phyloP scores from a whole-genome alignment of 2,329 filamentous ascomycete species.

The Graphiopsis chlorocephala region DNA sequence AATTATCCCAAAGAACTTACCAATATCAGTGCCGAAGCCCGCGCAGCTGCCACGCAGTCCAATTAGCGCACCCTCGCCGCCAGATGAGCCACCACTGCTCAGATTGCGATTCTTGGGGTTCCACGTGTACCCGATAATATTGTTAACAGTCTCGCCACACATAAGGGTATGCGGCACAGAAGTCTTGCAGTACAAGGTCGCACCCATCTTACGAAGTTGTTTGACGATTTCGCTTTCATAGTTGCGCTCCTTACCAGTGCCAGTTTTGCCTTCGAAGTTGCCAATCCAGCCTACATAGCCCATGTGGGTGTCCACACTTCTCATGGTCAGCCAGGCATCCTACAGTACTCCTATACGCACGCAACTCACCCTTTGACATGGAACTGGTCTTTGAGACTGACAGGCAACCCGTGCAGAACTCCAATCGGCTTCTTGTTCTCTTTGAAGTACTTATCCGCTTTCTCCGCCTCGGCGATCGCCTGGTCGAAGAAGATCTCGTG shows the following conservation, averaged over 20 bases:
- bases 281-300: conserved; percentile 66
- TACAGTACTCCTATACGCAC: conserved; percentile 34
- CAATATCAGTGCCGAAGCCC: conserved; percentile 58
- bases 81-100: conserved; percentile 56
- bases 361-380: conserved; percentile 39
- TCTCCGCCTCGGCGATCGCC: conserved; percentile 42
- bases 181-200: conserved; percentile 56
- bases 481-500: conserved; percentile 50
- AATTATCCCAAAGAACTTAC: conserved; percentile 46
- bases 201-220: conserved; percentile 53
- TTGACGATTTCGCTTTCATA: conserved; percentile 59
- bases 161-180: conserved; percentile 57
- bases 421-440: conserved; percentile 40
- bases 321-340: conserved; percentile 40
- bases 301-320: conserved; percentile 44
- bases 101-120: conserved; percentile 58
- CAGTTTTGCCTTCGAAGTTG: conserved; percentile 55
- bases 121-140: conserved; percentile 57
- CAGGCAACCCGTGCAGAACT: conserved; percentile 48
- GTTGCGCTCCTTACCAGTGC: conserved; percentile 48
- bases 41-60: conserved; percentile 52
- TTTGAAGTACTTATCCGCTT: conserved; percentile 41
- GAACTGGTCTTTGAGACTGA: conserved; percentile 51
- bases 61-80: conserved; percentile 58
- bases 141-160: conserved; percentile 60